These are phyloP conservation scores for Peterozyma xylosa DNA, from an alignment of 805 yeast species.

Conservation along the genomic window DNA sequence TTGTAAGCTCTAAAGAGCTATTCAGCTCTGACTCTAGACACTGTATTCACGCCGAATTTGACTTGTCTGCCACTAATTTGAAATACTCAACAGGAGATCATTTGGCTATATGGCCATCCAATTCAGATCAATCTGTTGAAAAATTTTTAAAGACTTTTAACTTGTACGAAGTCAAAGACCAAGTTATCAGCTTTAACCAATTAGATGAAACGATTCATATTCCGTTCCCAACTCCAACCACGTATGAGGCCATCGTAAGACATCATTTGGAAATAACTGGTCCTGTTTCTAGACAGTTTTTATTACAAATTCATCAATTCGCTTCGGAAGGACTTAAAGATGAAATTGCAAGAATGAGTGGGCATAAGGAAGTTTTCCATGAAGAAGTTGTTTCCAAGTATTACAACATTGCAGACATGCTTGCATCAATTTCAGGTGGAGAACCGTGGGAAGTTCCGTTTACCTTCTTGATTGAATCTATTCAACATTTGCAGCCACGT, in stretches of 20 bases:
- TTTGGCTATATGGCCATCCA: slow-evolving; percentile 90
- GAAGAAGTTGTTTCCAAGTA: slow-evolving; percentile 51
- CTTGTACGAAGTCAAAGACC: slow-evolving; percentile 41
- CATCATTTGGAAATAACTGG: slow-evolving; percentile 89
- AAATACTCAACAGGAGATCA: slow-evolving; percentile 95
- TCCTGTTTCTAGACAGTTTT: slow-evolving; percentile 83
- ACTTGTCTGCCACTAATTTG: slow-evolving; percentile 64
- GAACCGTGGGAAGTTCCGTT: slow-evolving; percentile 80
- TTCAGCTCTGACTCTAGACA: slow-evolving; percentile 60
- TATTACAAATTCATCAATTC: slow-evolving; percentile 66
- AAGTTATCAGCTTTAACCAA: slow-evolving; percentile 56
- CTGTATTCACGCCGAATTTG: slow-evolving; percentile 89
- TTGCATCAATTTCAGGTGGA: slow-evolving; percentile 55
- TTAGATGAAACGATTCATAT: slow-evolving; percentile 60
- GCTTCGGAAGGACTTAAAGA: slow-evolving; percentile 53
- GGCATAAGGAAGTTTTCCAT: slow-evolving; percentile 65
- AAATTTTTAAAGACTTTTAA: slow-evolving; percentile 59
- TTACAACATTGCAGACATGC: slow-evolving; percentile 70
- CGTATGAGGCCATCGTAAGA: slow-evolving; percentile 81
- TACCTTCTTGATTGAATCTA: slow-evolving; percentile 72
- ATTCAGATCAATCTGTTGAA: slow-evolving; percentile 68
- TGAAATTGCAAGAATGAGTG: slow-evolving; percentile 45
- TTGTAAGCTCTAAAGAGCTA: slow-evolving; percentile 56
- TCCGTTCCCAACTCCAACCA: slow-evolving; percentile 68
- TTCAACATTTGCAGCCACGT: slow-evolving; percentile 84